Percentiles rank a stretch among this genome's conserved stretches.
Conservation (phyloP, 2,329 filamentous ascomycete species). For the Clonostachys chloroleuca region DNA sequence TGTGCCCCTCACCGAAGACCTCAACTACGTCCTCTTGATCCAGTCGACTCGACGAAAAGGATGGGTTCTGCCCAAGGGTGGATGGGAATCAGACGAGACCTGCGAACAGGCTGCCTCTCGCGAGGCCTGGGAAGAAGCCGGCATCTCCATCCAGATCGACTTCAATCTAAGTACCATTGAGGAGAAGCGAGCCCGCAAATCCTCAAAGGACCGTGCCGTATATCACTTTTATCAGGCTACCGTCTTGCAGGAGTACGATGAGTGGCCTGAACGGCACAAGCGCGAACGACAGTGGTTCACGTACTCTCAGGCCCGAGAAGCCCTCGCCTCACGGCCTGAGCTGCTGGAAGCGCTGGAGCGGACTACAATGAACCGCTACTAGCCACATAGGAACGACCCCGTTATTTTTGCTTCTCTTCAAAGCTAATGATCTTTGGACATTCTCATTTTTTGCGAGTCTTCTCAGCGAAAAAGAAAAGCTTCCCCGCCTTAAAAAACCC, state of each 20-base stretch:
- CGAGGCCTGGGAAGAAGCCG: slow-evolving; percentile 98
- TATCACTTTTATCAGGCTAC: slow-evolving; percentile 85
- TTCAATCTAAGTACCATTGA: slow-evolving; percentile 83
- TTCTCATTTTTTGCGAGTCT: too few relatives aligned
- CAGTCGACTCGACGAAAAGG: slow-evolving; percentile 86
- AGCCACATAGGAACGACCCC: too few relatives aligned
- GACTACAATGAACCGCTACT: slow-evolving; percentile 60
- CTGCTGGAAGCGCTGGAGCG: slow-evolving; percentile 81
- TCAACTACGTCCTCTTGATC: slow-evolving; percentile 84
- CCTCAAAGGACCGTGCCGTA: slow-evolving; percentile 55
- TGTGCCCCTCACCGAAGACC: slow-evolving; percentile 83
- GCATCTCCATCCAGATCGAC: slow-evolving; percentile 79
- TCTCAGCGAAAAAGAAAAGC: too few relatives aligned
- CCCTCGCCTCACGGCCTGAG: slow-evolving; percentile 76
- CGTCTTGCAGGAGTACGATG: slow-evolving; percentile 78
- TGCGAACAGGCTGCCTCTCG: slow-evolving; percentile 80
- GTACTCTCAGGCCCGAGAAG: slow-evolving; percentile 75
- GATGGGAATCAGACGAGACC: slow-evolving; percentile 93
- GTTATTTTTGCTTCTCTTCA: too few relatives aligned
- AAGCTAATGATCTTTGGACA: too few relatives aligned
- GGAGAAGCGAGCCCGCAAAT: slow-evolving; percentile 78
- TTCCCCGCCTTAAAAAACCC: too few relatives aligned
- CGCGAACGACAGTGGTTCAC: slow-evolving; percentile 86
- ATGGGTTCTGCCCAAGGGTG: slow-evolving; percentile 97
- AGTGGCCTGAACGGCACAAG: slow-evolving; percentile 95